These are phyloP conservation scores for Hippophae gyantsensis DNA, from an alignment of 306 rosid genomes.

Conservation along the genomic window DNA sequence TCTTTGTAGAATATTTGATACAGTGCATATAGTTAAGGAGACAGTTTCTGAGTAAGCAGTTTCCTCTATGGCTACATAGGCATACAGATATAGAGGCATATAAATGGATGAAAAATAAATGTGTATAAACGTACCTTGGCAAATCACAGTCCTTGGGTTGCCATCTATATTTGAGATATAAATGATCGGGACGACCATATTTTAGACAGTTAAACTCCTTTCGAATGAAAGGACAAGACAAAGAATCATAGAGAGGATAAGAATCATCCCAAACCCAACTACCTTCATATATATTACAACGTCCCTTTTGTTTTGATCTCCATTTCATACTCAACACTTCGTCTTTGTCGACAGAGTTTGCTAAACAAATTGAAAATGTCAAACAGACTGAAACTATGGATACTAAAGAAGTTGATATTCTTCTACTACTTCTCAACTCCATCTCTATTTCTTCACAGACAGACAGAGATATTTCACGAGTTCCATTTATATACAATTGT, in stretches of 20 bases:
- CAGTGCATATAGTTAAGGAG: too few relatives aligned
- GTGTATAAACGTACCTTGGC: slow-evolving; percentile 34
- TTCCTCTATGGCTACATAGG: neutral
- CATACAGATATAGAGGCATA: neutral
- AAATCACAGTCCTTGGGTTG: slow-evolving; percentile 41
- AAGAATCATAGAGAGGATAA: slow-evolving; percentile 53
- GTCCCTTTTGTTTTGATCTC: neutral
- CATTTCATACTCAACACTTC: neutral
- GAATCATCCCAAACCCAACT: slow-evolving; percentile 41
- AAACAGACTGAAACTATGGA: neutral
- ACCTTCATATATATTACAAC: slow-evolving; percentile 47
- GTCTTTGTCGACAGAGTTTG: neutral
- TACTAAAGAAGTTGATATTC: neutral
- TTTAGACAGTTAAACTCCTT: slow-evolving; percentile 43
- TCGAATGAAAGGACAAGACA: slow-evolving; percentile 36
- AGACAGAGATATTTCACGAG: neutral
- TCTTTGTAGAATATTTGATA: too few relatives aligned
- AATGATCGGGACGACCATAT: slow-evolving; percentile 37
- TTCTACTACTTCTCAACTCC: neutral
- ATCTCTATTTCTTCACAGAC: neutral
- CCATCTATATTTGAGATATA: slow-evolving; percentile 59
- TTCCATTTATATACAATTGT: too few relatives aligned
- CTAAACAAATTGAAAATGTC: slow-evolving; percentile 4
- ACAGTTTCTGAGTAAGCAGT: neutral
- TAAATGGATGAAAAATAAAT: neutral